Conservation (phyloP, 2,329 filamentous ascomycete species). For the Paecilomyces sp. region DNA sequence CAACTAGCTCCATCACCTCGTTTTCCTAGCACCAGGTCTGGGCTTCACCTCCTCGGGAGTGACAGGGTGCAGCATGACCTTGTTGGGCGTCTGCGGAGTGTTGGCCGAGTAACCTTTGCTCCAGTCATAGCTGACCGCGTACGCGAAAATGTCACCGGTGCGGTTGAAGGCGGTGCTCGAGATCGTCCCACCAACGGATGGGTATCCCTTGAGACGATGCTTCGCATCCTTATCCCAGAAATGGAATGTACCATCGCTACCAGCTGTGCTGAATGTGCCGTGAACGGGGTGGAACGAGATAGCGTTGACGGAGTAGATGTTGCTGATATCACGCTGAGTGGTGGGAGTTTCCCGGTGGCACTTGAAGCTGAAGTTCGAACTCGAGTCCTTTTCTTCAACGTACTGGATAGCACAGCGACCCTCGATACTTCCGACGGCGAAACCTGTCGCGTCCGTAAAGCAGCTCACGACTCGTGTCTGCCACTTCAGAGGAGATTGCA, state of each 20-base stretch:
- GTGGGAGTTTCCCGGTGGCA: conserved; percentile 81
- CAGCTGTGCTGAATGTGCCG: conserved; percentile 97
- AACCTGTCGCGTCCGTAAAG: conserved; percentile 85
- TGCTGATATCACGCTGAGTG: conserved; percentile 60
- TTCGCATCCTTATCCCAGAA: conserved; percentile 82
- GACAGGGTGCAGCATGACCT: conserved; percentile 80
- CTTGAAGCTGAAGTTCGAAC: conserved; percentile 97
- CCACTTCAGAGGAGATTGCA: conserved; percentile 96
- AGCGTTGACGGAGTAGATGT: conserved; percentile 91
- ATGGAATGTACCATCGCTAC: conserved; percentile 83
- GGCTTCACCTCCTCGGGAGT: conserved; percentile 58
- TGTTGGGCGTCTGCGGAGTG: conserved; percentile 61
- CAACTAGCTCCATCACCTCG: conserved; percentile 21
- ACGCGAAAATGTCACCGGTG: conserved; percentile 75
- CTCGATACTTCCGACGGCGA: conserved; percentile 93
- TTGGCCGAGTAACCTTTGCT: conserved; percentile 90
- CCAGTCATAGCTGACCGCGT: conserved; percentile 95
- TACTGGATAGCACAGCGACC: conserved; percentile 97
- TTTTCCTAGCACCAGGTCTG: conserved; percentile 38
- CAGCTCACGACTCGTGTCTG: conserved; percentile 93
- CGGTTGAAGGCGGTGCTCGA: conserved; percentile 86
- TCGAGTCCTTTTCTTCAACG: conserved; percentile 88
- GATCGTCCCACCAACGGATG: conserved; percentile 77
- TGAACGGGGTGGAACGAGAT: conserved; percentile 96
- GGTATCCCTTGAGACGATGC: conserved; percentile 83